Percentiles rank a stretch among this genome's conserved stretches.
Evolutionary conservation across 2,329 filamentous ascomycete species (phyloP).

Genomic region (Penicillium freii): DNA sequence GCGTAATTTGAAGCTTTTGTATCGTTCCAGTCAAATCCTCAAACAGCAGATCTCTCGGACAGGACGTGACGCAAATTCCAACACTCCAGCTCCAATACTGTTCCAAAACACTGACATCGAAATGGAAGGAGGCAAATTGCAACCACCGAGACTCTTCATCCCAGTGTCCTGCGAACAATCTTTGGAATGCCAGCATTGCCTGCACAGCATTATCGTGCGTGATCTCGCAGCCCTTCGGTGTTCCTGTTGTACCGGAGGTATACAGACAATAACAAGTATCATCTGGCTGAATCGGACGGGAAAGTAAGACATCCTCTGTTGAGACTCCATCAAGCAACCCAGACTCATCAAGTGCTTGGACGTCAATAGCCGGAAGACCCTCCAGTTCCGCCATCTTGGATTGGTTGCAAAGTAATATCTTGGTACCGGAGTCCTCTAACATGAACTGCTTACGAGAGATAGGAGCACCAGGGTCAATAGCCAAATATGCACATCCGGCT

Average conservation of each 20-base stretch:
- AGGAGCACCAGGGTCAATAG: conserved; percentile 73
- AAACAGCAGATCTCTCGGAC: conserved; percentile 78
- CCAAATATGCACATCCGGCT: conserved; percentile 76
- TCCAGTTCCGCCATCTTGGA: conserved; percentile 43
- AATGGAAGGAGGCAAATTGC: conserved; percentile 92
- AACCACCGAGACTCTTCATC: conserved; percentile 72
- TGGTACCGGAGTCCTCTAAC: conserved; percentile 67
- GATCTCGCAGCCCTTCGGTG: conserved; percentile 82
- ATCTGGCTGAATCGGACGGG: conserved; percentile 43
- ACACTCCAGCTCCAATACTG: conserved; percentile 96
- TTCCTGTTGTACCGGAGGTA: conserved; percentile 82
- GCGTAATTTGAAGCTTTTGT: conserved; percentile 70
- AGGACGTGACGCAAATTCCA: conserved; percentile 78
- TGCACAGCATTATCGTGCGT: conserved; percentile 88
- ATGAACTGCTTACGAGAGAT: conserved; percentile 74
- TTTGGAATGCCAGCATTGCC: conserved; percentile 81
- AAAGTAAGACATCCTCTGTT: conserved; percentile 34
- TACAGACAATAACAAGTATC: conserved; percentile 80
- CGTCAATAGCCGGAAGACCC: conserved; percentile 33
- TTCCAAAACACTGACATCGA: conserved; percentile 88
- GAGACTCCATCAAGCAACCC: conserved; percentile 38
- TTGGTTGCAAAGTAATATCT: conserved; percentile 60
- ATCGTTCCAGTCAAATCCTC: conserved; percentile 77
- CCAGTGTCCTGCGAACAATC: conserved; percentile 75
- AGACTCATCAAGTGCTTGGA: conserved; percentile 50